Percentiles rank a stretch among this genome's conserved stretches.
phyloP scores from a whole-genome alignment of 2,329 filamentous ascomycete species.

The Botrytis tulipae region DNA sequence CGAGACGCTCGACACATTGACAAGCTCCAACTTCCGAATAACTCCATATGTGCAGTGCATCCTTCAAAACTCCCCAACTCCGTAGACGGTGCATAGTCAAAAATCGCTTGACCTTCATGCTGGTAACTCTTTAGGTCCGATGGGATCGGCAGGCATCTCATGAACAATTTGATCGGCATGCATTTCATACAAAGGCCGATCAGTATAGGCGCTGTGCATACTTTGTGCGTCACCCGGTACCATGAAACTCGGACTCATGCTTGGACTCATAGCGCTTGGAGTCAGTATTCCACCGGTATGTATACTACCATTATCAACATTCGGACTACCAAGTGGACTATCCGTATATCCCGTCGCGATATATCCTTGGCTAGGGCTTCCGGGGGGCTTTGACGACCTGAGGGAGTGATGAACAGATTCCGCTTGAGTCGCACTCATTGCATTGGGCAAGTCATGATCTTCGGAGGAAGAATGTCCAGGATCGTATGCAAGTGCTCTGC shows the following conservation, averaged over 20 bases:
- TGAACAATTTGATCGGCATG: background rate
- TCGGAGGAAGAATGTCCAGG: background rate
- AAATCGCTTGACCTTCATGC: background rate
- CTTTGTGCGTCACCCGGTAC: background rate
- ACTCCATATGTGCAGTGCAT: background rate
- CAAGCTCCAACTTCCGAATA: background rate
- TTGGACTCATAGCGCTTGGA: background rate
- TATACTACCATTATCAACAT: background rate
- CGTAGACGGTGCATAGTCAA: background rate
- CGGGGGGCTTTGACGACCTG: background rate
- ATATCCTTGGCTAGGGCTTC: background rate
- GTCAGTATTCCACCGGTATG: background rate
- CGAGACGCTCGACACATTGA: background rate
- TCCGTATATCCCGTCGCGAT: background rate
- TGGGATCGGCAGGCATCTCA: background rate
- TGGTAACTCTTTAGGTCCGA: background rate
- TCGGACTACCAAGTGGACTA: background rate
- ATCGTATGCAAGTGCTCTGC: conserved; percentile 14
- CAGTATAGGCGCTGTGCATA: background rate
- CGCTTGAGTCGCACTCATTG: background rate
- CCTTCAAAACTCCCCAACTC: background rate
- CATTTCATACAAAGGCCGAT: background rate
- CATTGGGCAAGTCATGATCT: background rate
- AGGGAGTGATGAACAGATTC: background rate
- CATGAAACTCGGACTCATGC: background rate